Conservation (phyloP, 176 grass and related monocot species). For the Poa annua region DNA sequence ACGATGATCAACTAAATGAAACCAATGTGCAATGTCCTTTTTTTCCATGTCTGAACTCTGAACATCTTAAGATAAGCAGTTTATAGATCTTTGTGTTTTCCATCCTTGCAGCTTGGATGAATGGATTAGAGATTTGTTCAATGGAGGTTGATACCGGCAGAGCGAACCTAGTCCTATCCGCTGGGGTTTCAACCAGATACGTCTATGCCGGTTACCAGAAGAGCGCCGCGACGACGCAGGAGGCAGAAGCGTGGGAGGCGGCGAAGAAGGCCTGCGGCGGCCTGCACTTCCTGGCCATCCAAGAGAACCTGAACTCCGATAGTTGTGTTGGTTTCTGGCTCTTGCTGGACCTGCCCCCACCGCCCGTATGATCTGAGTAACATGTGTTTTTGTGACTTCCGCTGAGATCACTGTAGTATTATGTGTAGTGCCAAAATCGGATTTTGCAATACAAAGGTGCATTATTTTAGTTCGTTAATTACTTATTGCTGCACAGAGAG, state of each 20-base stretch:
- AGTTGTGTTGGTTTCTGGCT: constrained; percentile 92
- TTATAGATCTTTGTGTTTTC: constrained; percentile 2
- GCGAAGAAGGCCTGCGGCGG: constrained; percentile 82
- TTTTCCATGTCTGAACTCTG: not conserved
- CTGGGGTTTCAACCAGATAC: constrained; percentile 83
- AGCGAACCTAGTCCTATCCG: constrained; percentile 70
- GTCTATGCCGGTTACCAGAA: constrained; percentile 86
- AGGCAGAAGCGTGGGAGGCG: constrained; percentile 96
- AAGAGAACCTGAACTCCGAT: constrained; percentile 86
- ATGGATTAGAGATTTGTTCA: constrained; percentile 76
- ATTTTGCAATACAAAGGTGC: constrained; percentile 24
- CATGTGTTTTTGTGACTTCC: not conserved
- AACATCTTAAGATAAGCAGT: not conserved
- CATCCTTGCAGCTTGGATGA: constrained; percentile 85
- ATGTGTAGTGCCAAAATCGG: constrained; percentile 39
- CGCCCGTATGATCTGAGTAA: constrained; percentile 61
- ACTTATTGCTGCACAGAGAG: constrained; percentile 1
- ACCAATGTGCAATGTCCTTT: not conserved
- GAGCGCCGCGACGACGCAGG: constrained; percentile 75
- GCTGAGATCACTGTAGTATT: constrained; percentile 28
- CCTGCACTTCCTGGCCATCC: constrained; percentile 90
- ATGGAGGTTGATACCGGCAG: constrained; percentile 67
- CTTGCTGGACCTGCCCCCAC: constrained; percentile 82
- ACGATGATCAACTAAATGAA: not conserved
- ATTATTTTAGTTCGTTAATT: constrained; percentile 2